Percentiles rank a stretch among this genome's conserved stretches.
These are phyloP conservation scores for Erucastrum elatum DNA, from an alignment of 345 rosid genomes.

Conservation along the genomic window DNA sequence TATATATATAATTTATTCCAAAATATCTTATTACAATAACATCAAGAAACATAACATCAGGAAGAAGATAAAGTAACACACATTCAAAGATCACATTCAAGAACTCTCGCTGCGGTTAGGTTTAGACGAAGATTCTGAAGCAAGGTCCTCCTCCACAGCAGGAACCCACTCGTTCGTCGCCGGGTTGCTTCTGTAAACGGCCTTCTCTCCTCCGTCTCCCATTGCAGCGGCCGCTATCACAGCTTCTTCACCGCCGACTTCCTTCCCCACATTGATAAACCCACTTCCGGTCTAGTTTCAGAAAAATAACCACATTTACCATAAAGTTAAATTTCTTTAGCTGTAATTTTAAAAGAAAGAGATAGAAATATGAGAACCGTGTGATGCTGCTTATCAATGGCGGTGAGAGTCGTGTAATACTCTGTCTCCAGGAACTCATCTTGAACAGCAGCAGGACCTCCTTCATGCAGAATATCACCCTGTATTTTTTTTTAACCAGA, in stretches of 20 bases:
- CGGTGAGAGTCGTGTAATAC: slow-evolving; percentile 57
- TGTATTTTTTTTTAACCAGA: neutral
- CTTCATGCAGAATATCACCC: slow-evolving; percentile 24
- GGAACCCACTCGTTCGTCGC: slow-evolving; percentile 83
- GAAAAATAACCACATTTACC: slow-evolving; percentile 9
- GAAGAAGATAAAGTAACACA: slow-evolving; percentile 3
- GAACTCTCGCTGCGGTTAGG: slow-evolving; percentile 63
- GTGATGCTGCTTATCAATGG: slow-evolving; percentile 74
- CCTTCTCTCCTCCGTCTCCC: slow-evolving; percentile 33
- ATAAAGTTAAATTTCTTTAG: neutral
- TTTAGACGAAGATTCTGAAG: slow-evolving; percentile 42
- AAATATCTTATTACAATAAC: neutral
- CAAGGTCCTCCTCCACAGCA: slow-evolving; percentile 36
- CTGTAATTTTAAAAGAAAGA: neutral
- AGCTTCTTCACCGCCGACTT: slow-evolving; percentile 40
- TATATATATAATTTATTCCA: too few species aligned
- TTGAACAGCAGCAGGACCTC: slow-evolving; percentile 20
- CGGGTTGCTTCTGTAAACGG: slow-evolving; percentile 54
- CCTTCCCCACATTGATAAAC: slow-evolving; percentile 51
- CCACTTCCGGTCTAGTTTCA: slow-evolving; percentile 65
- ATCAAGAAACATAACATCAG: slow-evolving; percentile 26
- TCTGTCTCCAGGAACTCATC: slow-evolving; percentile 69
- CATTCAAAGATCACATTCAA: slow-evolving; percentile 16
- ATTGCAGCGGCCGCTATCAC: neutral
- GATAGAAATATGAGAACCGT: slow-evolving; percentile 38